These are phyloP conservation scores for Kewa caespitosa DNA, from an alignment of 179 eudicot genomes.

Conservation along the genomic window DNA sequence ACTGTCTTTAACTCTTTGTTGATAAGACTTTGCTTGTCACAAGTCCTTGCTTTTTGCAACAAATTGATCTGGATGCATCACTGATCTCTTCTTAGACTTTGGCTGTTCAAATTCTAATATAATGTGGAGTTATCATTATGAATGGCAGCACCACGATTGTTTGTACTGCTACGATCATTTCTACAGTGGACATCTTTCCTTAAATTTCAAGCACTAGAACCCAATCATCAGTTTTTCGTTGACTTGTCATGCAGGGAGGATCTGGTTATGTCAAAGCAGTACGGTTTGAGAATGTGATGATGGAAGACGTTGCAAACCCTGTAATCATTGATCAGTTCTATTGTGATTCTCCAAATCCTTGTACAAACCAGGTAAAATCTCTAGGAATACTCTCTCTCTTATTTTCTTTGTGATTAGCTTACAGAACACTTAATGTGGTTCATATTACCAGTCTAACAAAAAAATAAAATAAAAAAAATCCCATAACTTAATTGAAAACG, in stretches of 20 bases:
- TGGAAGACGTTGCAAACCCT: conserved; percentile 77
- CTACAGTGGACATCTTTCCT: too few relatives aligned
- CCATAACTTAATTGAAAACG: background rate
- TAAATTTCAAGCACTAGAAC: background rate
- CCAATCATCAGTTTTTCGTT: background rate
- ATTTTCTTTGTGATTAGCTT: conserved; percentile 2
- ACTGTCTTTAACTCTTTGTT: background rate
- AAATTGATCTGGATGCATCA: background rate
- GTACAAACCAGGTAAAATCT: conserved; percentile 60
- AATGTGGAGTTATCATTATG: background rate
- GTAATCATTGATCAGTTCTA: conserved; percentile 87
- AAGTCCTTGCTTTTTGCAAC: background rate
- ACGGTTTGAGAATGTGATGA: conserved; percentile 67
- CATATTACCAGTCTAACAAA: too few relatives aligned
- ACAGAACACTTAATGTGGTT: background rate
- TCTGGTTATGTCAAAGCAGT: conserved; percentile 71
- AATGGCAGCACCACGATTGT: background rate
- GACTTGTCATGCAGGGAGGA: conserved; percentile 60
- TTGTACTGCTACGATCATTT: background rate
- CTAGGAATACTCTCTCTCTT: conserved; percentile 7
- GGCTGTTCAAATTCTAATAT: too few relatives aligned
- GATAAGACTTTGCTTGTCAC: too few relatives aligned
- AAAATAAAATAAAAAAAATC: too few relatives aligned
- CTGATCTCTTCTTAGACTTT: too few relatives aligned
- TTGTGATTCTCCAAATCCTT: conserved; percentile 74